These are phyloP conservation scores for Talaromyces thailandensis DNA, from an alignment of 495 filamentous ascomycete species.

Conservation along the genomic window DNA sequence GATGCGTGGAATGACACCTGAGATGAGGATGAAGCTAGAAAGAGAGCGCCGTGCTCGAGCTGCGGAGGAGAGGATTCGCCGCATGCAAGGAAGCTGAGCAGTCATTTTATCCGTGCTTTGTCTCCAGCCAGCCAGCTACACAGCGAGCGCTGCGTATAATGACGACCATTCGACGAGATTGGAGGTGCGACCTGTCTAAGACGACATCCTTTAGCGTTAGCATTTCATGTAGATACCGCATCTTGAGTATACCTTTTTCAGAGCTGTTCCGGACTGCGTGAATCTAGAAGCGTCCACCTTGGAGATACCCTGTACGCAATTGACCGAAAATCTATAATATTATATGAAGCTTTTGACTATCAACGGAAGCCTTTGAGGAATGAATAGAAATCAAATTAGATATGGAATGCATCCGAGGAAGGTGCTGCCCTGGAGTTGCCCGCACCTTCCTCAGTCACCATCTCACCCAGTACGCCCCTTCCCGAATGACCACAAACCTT, in stretches of 20 bases:
- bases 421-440: neutral
- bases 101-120: neutral
- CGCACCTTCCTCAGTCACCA: neutral
- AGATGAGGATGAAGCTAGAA: conserved; percentile 74
- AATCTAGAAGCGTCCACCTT: neutral
- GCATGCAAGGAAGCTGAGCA: conserved; percentile 38
- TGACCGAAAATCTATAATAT: neutral
- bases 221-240: too few relatives aligned
- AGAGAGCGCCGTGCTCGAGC: conserved; percentile 74
- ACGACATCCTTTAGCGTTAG: too few relatives aligned
- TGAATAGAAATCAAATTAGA: neutral
- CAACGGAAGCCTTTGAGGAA: neutral
- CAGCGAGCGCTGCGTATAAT: neutral
- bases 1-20: conserved; percentile 70
- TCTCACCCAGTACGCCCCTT: neutral
- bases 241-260: neutral
- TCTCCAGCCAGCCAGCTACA: neutral
- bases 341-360: neutral
- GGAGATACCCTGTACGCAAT: neutral
- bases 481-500: neutral
- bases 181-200: neutral
- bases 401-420: neutral
- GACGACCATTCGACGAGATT: neutral
- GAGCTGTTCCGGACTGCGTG: neutral
- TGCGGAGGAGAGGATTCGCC: conserved; percentile 74